These are phyloP conservation scores for Zygoascus meyerae DNA, from an alignment of 1,139 yeast species.

Conservation along the genomic window DNA sequence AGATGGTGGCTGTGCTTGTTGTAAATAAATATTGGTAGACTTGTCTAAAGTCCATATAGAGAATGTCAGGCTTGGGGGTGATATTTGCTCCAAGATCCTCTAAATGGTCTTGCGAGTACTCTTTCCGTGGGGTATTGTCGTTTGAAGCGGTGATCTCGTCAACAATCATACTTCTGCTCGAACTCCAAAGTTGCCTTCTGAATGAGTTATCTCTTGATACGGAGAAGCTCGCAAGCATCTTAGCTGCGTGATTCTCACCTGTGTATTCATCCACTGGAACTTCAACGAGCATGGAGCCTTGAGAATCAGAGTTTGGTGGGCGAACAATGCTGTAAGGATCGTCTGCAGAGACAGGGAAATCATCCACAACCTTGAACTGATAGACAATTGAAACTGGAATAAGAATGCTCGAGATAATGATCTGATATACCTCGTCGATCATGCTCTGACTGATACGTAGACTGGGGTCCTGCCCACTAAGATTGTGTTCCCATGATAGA, in stretches of 20 bases:
- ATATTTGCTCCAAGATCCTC: no score
- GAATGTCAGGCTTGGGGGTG: constrained; percentile 3
- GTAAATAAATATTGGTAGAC: constrained; percentile 16
- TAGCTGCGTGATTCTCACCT: no score
- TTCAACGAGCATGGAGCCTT: constrained; percentile 13
- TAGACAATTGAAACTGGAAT: constrained; percentile 41
- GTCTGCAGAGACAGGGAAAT: constrained; percentile 38
- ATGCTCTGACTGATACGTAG: constrained; percentile 38
- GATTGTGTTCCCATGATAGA: constrained; percentile 65
- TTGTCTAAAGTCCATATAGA: constrained; percentile 14
- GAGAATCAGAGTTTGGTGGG: constrained; percentile 18
- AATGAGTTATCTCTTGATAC: constrained; percentile 24
- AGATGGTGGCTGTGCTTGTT: constrained; percentile 1
- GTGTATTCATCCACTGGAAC: constrained; percentile 1
- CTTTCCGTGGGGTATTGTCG: no score
- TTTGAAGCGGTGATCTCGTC: no score
- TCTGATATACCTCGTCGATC: constrained; percentile 29
- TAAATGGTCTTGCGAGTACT: no score
- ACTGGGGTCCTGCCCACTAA: constrained; percentile 53
- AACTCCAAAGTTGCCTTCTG: no score
- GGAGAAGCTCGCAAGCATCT: constrained; percentile 11
- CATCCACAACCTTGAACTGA: constrained; percentile 40
- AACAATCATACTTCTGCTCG: no score
- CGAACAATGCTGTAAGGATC: constrained; percentile 36
- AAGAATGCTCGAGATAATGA: constrained; percentile 41